These are phyloP conservation scores for Apiotrichum akiyoshidainum DNA, from an alignment of 1,284 basidiomycete species.

Conservation along the genomic window DNA sequence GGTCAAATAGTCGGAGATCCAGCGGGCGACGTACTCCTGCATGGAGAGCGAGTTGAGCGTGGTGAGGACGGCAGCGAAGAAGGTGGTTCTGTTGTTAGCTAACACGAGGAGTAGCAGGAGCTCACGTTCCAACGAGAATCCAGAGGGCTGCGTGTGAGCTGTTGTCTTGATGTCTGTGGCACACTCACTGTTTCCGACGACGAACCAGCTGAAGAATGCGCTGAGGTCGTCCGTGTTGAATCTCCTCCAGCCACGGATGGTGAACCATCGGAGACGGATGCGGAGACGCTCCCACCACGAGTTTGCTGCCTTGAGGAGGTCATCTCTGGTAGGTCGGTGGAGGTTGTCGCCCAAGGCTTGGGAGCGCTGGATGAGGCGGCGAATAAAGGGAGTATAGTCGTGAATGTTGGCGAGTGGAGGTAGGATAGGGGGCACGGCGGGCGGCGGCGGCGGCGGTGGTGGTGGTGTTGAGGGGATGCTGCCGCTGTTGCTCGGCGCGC, in stretches of 20 bases:
- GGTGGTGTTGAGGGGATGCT: constrained; percentile 1
- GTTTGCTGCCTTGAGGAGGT: constrained; percentile 79
- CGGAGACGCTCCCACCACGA: constrained; percentile 85
- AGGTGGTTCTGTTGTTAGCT: constrained; percentile 69
- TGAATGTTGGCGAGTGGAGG: constrained; percentile 27
- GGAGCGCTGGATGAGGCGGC: constrained; percentile 56
- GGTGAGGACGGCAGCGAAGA: constrained; percentile 89
- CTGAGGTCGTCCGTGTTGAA: constrained; percentile 97
- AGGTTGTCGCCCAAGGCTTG: constrained; percentile 42
- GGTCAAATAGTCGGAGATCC: constrained; percentile 89
- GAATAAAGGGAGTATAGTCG: constrained; percentile 76
- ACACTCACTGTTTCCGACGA: constrained; percentile 75
- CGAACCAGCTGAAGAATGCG: constrained; percentile 90
- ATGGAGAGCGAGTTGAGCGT: constrained; percentile 84
- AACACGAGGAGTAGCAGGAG: constrained; percentile 21
- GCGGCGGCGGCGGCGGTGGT: constrained; percentile 12
- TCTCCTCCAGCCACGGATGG: constrained; percentile 88
- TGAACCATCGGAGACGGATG: constrained; percentile 97
- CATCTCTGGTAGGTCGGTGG: constrained; percentile 77
- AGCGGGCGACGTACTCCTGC: constrained; percentile 86
- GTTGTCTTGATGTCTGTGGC: too few species aligned
- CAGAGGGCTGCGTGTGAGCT: constrained; percentile 54
- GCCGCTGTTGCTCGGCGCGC: neutral
- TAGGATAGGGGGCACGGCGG: neutral
- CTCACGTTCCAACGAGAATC: constrained; percentile 90